Evolutionary conservation across 2,329 filamentous ascomycete species (phyloP).

Genomic region (Fusarium chuoi): DNA sequence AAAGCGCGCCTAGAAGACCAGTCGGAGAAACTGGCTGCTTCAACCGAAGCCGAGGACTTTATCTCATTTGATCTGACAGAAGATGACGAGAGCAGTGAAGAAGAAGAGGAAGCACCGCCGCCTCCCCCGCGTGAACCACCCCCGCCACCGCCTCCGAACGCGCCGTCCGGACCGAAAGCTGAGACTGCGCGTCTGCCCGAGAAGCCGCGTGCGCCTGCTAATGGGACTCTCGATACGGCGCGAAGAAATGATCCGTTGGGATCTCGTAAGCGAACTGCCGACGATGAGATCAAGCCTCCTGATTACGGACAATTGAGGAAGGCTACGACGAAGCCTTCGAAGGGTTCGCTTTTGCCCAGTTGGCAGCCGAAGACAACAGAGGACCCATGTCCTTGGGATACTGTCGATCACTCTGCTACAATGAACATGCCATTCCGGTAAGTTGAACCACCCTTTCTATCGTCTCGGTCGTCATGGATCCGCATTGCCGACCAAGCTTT

Average conservation of each 20-base stretch:
- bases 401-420: constrained; percentile 64
- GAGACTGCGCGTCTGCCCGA: constrained; percentile 32
- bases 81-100: constrained; percentile 56
- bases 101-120: constrained; percentile 23
- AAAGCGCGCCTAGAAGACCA: constrained; percentile 79
- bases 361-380: constrained; percentile 61
- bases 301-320: constrained; percentile 64
- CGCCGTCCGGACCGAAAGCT: constrained; percentile 34
- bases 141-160: constrained; percentile 36
- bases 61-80: constrained; percentile 83
- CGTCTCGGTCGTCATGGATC: background rate
- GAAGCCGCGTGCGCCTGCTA: constrained; percentile 3
- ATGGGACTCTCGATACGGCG: background rate
- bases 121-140: constrained; percentile 25
- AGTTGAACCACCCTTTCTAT: constrained; percentile 38
- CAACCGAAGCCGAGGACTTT: constrained; percentile 79
- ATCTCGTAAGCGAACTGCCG: constrained; percentile 78
- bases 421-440: constrained; percentile 67
- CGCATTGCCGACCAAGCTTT: too few relatives aligned
- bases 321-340: constrained; percentile 58
- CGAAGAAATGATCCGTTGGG: constrained; percentile 60
- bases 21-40: constrained; percentile 59
- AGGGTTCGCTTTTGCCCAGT: constrained; percentile 60
- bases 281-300: constrained; percentile 73
- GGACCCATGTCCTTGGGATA: constrained; percentile 71